These are phyloP conservation scores for Fusarium staphyleae DNA, from an alignment of 2,329 filamentous ascomycete genomes.

Conservation along the genomic window DNA sequence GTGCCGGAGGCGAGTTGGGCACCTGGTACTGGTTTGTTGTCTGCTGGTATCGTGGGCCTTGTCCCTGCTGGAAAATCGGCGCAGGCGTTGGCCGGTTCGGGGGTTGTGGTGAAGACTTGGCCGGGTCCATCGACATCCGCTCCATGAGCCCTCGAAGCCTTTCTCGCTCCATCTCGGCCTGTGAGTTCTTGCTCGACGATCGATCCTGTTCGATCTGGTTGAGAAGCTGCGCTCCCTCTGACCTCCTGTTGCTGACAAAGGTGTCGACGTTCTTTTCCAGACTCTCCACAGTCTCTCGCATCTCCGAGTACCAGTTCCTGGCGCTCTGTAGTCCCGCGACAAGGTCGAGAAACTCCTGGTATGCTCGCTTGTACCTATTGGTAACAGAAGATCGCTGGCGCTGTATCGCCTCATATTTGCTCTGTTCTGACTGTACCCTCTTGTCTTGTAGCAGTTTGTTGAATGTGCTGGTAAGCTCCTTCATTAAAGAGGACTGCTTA, in stretches of 20 bases:
- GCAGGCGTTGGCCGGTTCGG: conserved; percentile 41
- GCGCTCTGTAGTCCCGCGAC: conserved; percentile 85
- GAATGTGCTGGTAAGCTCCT: conserved; percentile 88
- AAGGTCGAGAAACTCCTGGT: conserved; percentile 91
- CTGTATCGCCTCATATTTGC: conserved; percentile 89
- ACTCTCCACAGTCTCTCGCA: conserved; percentile 92
- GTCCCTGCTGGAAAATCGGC: conserved; percentile 37
- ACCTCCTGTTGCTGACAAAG: conserved; percentile 92
- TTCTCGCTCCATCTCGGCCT: conserved; percentile 86
- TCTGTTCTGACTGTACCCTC: conserved; percentile 90
- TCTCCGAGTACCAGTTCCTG: conserved; percentile 92
- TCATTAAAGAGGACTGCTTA: conserved; percentile 93
- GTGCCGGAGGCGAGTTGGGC: conserved; percentile 55
- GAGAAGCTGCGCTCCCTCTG: conserved; percentile 89
- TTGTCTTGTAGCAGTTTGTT: conserved; percentile 91
- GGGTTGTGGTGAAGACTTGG: conserved; percentile 51
- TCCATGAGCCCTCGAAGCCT: conserved; percentile 91
- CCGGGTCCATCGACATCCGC: conserved; percentile 85
- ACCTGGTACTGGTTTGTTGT: conserved; percentile 65
- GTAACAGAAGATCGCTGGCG: conserved; percentile 82
- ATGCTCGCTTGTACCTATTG: conserved; percentile 87
- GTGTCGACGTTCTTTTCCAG: conserved; percentile 95
- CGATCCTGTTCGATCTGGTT: conserved; percentile 85
- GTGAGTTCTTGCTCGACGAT: conserved; percentile 62
- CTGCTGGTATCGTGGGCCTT: conserved; percentile 59